Evolutionary conservation across 1,284 basidiomycete genomes (phyloP).

Genomic region (Pterulicium gracile): DNA sequence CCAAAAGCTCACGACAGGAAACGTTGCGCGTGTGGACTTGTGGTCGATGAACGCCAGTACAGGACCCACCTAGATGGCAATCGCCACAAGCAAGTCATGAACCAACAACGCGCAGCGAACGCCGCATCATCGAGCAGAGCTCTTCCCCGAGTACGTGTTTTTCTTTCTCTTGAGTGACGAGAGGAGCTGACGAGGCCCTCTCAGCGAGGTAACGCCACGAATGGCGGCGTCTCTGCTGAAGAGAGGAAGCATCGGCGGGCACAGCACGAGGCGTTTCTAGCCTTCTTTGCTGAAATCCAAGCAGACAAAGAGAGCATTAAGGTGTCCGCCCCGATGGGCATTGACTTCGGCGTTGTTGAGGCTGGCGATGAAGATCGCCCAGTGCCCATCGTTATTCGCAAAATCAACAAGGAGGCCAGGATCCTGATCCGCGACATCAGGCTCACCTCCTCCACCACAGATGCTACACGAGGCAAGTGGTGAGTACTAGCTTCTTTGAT

Average conservation of each 20-base stretch:
- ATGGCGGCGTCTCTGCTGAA: conserved; percentile 17
- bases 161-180: too few species aligned
- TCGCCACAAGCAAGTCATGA: neutral
- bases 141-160: neutral
- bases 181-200: too few species aligned
- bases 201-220: too few species aligned
- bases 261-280: conserved; percentile 13
- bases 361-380: conserved; percentile 9
- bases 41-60: neutral
- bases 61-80: neutral
- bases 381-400: conserved; percentile 16
- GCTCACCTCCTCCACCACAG: neutral
- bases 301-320: conserved; percentile 24
- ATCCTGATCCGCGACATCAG: conserved; percentile 9
- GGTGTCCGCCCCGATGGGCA: conserved; percentile 20
- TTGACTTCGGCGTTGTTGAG: conserved; percentile 24
- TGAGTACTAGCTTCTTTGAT: neutral
- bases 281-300: conserved; percentile 17
- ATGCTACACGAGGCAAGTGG: neutral
- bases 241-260: conserved; percentile 17
- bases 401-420: conserved; percentile 13
- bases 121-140: neutral
- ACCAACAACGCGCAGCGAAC: neutral
- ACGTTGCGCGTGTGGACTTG: neutral
- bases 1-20: neutral